Conservation (phyloP, 257 asterid genomes). For the Parsonsia alboflavescens region DNA sequence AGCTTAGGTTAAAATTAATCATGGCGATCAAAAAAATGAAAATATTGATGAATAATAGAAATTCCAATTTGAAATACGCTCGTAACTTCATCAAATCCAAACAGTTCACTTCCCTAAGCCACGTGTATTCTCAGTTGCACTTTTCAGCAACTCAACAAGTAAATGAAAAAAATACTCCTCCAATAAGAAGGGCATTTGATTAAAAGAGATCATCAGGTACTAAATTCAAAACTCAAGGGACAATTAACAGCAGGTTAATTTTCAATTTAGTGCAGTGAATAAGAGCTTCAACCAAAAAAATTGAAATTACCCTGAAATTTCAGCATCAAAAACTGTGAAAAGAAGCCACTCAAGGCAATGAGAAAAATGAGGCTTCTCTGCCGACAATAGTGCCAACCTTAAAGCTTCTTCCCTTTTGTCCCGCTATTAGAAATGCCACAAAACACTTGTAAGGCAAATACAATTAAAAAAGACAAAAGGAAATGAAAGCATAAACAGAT, state of each 20-base stretch:
- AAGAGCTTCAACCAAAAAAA: background rate
- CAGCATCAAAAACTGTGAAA: constrained; percentile 97
- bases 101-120: background rate
- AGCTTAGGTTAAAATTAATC: background rate
- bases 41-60: background rate
- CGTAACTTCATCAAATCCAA: background rate
- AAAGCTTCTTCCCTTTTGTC: constrained; percentile 95
- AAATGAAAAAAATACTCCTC: too few relatives aligned
- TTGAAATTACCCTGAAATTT: constrained; percentile 67
- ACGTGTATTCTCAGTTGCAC: background rate
- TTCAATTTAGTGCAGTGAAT: background rate
- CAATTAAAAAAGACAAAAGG: constrained; percentile 8
- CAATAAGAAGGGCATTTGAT: background rate
- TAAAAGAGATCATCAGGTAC: background rate
- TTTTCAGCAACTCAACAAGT: background rate
- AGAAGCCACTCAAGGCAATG: constrained; percentile 99
- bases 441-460: constrained; percentile 13
- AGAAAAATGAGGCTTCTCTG: constrained; percentile 99
- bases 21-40: background rate
- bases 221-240: background rate
- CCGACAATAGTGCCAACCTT: constrained; percentile 81
- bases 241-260: background rate
- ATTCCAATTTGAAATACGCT: background rate
- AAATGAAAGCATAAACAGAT: background rate
- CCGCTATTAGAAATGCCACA: constrained; percentile 54